Conservation (phyloP, 2,329 filamentous ascomycete genomes). For the Colletotrichum trifolii region DNA sequence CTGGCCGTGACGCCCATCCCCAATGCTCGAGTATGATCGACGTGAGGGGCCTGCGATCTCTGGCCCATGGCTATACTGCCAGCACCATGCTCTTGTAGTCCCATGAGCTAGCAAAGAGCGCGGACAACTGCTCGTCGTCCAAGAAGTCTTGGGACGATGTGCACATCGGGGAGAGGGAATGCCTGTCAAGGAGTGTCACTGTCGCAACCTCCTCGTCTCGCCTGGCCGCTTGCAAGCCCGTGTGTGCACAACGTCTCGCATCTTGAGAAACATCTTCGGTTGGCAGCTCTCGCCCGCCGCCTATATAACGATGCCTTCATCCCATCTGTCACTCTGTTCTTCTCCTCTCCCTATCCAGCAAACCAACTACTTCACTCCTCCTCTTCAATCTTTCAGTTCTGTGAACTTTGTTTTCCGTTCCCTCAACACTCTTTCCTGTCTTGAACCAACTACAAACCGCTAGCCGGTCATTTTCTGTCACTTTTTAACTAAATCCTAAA, state of each 20-base stretch:
- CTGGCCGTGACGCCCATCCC: slow-evolving; percentile 21
- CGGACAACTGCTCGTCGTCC: too few relatives aligned
- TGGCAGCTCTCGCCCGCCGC: neutral
- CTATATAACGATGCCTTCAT: slow-evolving; percentile 25
- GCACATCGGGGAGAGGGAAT: neutral
- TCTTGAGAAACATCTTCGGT: slow-evolving; percentile 22
- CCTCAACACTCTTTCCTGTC: slow-evolving; percentile 41
- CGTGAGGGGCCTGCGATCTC: slow-evolving; percentile 16
- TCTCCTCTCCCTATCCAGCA: slow-evolving; percentile 36
- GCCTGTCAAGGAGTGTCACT: slow-evolving; percentile 23
- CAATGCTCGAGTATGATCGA: slow-evolving; percentile 34
- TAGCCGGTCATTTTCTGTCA: slow-evolving; percentile 37
- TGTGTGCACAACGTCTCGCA: neutral
- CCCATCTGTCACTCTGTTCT: slow-evolving; percentile 16
- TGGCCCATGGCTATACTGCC: neutral
- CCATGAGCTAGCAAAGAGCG: slow-evolving; percentile 3
- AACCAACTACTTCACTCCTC: slow-evolving; percentile 44
- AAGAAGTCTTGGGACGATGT: neutral
- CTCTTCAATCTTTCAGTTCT: slow-evolving; percentile 48
- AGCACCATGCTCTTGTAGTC: slow-evolving; percentile 1
- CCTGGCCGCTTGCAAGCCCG: neutral
- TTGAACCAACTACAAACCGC: slow-evolving; percentile 37
- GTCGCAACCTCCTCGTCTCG: slow-evolving; percentile 29
- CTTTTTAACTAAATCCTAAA: slow-evolving; percentile 30
- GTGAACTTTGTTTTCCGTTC: slow-evolving; percentile 50